Evolutionary conservation across 148 eudicot species (phyloP).

Genomic region (Oxyria digyna): DNA sequence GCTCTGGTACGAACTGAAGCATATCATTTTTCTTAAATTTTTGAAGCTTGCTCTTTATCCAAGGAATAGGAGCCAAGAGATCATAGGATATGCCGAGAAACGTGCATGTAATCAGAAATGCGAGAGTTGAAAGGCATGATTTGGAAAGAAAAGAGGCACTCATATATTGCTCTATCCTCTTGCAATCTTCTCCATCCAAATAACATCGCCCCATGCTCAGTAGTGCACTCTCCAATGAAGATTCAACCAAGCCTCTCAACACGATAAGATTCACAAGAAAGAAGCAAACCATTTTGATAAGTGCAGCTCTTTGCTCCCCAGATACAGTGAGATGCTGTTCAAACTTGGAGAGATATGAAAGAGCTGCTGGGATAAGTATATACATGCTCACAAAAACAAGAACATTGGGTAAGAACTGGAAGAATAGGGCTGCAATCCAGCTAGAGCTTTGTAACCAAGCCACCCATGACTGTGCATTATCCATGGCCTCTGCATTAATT

Average conservation of each 20-base stretch:
- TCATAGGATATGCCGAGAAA: conserved; percentile 94
- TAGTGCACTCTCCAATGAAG: conserved; percentile 71
- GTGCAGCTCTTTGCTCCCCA: conserved; percentile 89
- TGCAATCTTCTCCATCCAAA: conserved; percentile 94
- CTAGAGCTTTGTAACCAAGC: conserved; percentile 88
- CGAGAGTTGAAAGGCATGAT: conserved; percentile 85
- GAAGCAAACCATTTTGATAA: conserved; percentile 92
- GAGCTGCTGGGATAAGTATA: conserved; percentile 75
- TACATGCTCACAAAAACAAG: conserved; percentile 98
- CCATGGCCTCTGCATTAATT: conserved; percentile 93
- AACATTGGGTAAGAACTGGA: conserved; percentile 94
- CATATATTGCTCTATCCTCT: conserved; percentile 80
- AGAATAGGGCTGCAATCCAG: conserved; percentile 75
- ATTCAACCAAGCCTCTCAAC: conserved; percentile 79
- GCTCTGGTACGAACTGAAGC: conserved; percentile 90
- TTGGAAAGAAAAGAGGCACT: conserved; percentile 78
- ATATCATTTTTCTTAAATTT: conserved; percentile 84
- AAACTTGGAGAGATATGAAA: conserved; percentile 82
- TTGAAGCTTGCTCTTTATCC: conserved; percentile 74
- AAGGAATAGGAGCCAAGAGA: conserved; percentile 84
- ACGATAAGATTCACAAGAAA: conserved; percentile 83
- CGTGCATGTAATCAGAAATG: conserved; percentile 83
- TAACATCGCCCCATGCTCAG: conserved; percentile 90
- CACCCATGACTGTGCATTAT: conserved; percentile 82
- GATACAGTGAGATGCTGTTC: conserved; percentile 86